phyloP scores from a whole-genome alignment of 108 stramenopile species.

The Cyclotella choctawhatcheeana region DNA sequence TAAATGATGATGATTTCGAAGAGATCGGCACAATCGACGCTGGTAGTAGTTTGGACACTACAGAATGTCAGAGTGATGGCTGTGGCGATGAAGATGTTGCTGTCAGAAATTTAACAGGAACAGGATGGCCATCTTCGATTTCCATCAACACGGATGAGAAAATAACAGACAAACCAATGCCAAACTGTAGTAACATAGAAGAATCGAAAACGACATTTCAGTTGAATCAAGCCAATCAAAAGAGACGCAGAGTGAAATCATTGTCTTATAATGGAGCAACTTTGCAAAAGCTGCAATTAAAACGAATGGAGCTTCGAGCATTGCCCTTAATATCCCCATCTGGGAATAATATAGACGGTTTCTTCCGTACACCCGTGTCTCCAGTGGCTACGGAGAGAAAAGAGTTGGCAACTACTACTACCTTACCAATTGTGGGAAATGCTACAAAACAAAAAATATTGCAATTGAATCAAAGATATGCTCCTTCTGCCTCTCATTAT shows the following conservation, averaged over 20 bases:
- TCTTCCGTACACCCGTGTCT: no score
- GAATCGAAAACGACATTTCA: background rate
- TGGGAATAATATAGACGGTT: no score
- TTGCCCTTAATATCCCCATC: no score
- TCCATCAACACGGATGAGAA: no score
- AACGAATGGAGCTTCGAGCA: slow-evolving; percentile 7
- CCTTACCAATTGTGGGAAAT: background rate
- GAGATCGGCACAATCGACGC: background rate
- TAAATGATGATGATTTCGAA: background rate
- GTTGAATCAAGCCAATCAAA: background rate
- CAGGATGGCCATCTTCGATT: no score
- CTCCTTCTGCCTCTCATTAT: background rate
- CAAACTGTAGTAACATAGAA: background rate
- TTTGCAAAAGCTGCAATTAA: slow-evolving; percentile 8
- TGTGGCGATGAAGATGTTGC: no score
- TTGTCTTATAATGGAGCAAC: slow-evolving; percentile 4
- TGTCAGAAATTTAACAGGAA: no score
- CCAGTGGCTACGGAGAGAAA: background rate
- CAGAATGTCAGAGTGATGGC: no score
- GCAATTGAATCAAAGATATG: slow-evolving; percentile 1
- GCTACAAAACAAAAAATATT: background rate
- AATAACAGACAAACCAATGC: no score
- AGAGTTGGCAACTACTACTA: background rate
- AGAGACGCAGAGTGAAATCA: background rate
- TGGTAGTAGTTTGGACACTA: no score